Conservation (phyloP, 1,284 basidiomycete species). For the Cerrena zonata region DNA sequence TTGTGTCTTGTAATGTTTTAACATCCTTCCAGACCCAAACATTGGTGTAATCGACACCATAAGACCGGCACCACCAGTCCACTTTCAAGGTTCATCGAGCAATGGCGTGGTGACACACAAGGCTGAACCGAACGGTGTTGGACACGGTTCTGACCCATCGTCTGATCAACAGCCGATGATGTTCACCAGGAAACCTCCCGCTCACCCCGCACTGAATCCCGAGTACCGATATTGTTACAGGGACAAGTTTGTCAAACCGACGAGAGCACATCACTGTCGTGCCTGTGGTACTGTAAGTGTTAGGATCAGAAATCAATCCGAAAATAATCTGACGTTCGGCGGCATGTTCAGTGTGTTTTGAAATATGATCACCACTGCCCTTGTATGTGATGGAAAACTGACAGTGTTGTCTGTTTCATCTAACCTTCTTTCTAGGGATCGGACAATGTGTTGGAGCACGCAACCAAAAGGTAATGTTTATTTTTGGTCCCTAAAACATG, state of each 20-base stretch:
- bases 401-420: not conserved
- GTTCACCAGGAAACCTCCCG: slow-evolving; percentile 37
- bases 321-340: not conserved
- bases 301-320: not conserved
- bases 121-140: too few relatives aligned
- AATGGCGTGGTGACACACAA: too few relatives aligned
- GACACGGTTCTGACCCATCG: slow-evolving; percentile 7
- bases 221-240: slow-evolving; percentile 54
- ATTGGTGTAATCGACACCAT: slow-evolving; percentile 23
- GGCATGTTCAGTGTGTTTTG: slow-evolving; percentile 50
- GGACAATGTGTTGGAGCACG: slow-evolving; percentile 78
- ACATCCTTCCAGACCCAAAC: slow-evolving; percentile 14
- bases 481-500: not conserved
- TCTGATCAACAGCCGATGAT: slow-evolving; percentile 17
- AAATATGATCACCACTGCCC: slow-evolving; percentile 78
- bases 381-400: slow-evolving; percentile 36
- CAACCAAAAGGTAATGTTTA: slow-evolving; percentile 59
- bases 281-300: slow-evolving; percentile 59
- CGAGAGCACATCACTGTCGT: slow-evolving; percentile 71
- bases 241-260: slow-evolving; percentile 61
- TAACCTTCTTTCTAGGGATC: slow-evolving; percentile 52
- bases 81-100: too few relatives aligned
- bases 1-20: not conserved
- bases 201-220: slow-evolving; percentile 45
- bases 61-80: slow-evolving; percentile 22